Percentiles rank a stretch among this genome's conserved stretches.
phyloP scores from a whole-genome alignment of 495 filamentous ascomycete genomes.

The Ramalina peruviana region DNA sequence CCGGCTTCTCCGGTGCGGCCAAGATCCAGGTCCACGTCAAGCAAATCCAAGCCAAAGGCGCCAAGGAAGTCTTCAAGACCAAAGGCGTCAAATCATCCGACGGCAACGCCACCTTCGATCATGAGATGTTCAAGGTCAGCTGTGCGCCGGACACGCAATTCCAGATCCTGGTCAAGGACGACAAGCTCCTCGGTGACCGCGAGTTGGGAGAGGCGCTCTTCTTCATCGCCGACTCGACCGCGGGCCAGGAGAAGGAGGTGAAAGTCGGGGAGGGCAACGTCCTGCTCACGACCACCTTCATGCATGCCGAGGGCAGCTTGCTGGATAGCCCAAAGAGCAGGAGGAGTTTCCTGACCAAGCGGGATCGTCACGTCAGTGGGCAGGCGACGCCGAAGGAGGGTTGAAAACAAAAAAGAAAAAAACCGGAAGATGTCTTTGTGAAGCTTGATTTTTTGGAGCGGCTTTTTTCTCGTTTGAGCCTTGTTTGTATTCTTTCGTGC shows the following conservation, averaged over 20 bases:
- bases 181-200: constrained; percentile 70
- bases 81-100: constrained; percentile 55
- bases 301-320: constrained; percentile 21
- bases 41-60: constrained; percentile 46
- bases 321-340: constrained; percentile 41
- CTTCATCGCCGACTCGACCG: constrained; percentile 62
- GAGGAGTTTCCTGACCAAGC: constrained; percentile 44
- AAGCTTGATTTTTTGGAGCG: neutral
- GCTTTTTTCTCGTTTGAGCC: neutral
- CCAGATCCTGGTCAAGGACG: constrained; percentile 68
- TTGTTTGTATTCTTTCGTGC: constrained; percentile 5
- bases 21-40: constrained; percentile 70
- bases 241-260: constrained; percentile 59
- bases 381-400: constrained; percentile 2
- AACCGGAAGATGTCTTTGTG: neutral
- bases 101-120: constrained; percentile 49
- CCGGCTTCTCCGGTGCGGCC: constrained; percentile 61
- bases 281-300: constrained; percentile 52
- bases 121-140: constrained; percentile 59
- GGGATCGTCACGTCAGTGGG: constrained; percentile 18
- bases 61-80: constrained; percentile 74
- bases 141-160: constrained; percentile 79
- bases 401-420: neutral
- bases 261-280: constrained; percentile 54
- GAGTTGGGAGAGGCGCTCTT: constrained; percentile 75